A percentile compares a stretch with the other conserved stretches of the same genome.
These are phyloP conservation scores for Sophora flavescens DNA, from an alignment of 306 rosid species.

Conservation along the genomic window DNA sequence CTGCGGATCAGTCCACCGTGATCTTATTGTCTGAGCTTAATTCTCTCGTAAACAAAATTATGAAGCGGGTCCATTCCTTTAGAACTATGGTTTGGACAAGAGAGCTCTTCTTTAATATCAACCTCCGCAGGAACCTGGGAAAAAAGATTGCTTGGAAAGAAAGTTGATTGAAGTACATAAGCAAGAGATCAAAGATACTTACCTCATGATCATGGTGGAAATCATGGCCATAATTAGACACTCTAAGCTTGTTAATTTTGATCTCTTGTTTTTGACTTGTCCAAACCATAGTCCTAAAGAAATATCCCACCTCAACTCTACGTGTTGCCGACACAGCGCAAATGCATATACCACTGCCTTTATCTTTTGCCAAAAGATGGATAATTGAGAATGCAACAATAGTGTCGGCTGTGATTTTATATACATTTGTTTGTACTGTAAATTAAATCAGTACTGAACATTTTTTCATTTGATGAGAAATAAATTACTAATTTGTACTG, in stretches of 20 bases:
- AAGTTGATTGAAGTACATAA: neutral
- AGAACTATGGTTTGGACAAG: slow-evolving; percentile 47
- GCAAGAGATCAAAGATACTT: neutral
- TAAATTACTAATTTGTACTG: neutral
- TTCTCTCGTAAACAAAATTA: slow-evolving; percentile 1
- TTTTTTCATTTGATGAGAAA: neutral
- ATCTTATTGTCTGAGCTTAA: neutral
- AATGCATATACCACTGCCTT: neutral
- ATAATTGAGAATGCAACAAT: neutral
- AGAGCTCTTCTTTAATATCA: neutral
- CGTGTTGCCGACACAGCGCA: neutral
- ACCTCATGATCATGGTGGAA: neutral
- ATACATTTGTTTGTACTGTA: neutral
- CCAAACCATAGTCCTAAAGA: slow-evolving; percentile 54
- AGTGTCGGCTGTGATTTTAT: neutral
- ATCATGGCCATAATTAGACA: neutral
- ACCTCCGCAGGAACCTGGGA: no score
- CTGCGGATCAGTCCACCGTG: no score
- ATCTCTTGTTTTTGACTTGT: neutral
- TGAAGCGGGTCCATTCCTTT: slow-evolving; percentile 41
- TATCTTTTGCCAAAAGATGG: neutral
- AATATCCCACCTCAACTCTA: slow-evolving; percentile 31
- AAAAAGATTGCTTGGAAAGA: neutral
- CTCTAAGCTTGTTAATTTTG: neutral
- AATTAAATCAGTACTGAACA: neutral